Evolutionary conservation across 352 stramenopile genomes (phyloP).

Genomic region (Globisporangium recalcitrans): DNA sequence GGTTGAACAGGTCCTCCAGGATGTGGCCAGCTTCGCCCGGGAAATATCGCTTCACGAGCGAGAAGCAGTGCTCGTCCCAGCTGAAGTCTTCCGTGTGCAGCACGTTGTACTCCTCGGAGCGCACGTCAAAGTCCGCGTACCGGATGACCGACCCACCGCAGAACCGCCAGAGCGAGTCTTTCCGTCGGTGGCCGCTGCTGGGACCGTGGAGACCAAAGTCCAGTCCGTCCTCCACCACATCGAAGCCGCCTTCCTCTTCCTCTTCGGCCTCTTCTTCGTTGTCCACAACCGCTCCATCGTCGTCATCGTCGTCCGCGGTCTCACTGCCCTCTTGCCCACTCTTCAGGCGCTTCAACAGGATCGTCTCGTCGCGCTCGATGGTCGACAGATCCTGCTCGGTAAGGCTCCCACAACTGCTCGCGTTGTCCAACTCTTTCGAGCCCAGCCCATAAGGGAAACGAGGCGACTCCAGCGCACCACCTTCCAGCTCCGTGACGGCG

Average conservation of each 20-base stretch:
- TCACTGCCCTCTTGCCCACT: slow-evolving; percentile 59
- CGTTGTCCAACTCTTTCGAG: slow-evolving; percentile 19
- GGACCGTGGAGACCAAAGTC: slow-evolving; percentile 38
- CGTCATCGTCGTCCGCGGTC: slow-evolving; percentile 45
- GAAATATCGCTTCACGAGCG: slow-evolving; percentile 82
- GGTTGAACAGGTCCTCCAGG: slow-evolving; percentile 82
- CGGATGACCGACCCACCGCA: slow-evolving; percentile 74
- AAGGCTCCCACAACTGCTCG: slow-evolving; percentile 42
- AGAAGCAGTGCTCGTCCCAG: slow-evolving; percentile 88
- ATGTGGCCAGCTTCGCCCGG: slow-evolving; percentile 75
- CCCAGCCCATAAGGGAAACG: slow-evolving; percentile 22
- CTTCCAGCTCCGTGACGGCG: slow-evolving; percentile 20
- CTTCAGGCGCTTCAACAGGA: slow-evolving; percentile 63
- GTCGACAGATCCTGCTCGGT: slow-evolving; percentile 56
- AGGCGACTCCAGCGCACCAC: slow-evolving; percentile 1
- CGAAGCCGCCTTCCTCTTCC: slow-evolving; percentile 34
- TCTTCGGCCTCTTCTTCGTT: slow-evolving; percentile 22
- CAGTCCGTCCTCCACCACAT: slow-evolving; percentile 50
- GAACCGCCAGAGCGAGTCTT: slow-evolving; percentile 77
- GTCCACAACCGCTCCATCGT: slow-evolving; percentile 23
- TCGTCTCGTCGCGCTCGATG: slow-evolving; percentile 70
- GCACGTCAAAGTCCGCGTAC: slow-evolving; percentile 85
- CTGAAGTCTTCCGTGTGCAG: slow-evolving; percentile 87
- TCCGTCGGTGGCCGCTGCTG: slow-evolving; percentile 28
- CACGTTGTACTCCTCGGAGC: slow-evolving; percentile 70